These are phyloP conservation scores for Knoxia roxburghii DNA, from an alignment of 257 asterid species.

Conservation along the genomic window DNA sequence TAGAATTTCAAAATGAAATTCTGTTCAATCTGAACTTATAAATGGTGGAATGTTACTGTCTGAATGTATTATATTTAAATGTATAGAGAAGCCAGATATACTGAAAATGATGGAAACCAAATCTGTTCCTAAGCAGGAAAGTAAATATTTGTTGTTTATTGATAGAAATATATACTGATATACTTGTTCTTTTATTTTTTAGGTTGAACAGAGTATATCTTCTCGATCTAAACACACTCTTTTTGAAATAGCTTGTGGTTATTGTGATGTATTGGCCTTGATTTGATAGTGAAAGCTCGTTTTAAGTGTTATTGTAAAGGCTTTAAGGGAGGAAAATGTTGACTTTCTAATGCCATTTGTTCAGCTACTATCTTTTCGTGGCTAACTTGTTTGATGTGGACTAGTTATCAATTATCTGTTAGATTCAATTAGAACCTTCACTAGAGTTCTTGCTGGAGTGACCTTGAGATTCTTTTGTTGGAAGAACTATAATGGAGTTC, in stretches of 20 bases:
- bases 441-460: background rate
- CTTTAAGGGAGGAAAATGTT: too few species aligned
- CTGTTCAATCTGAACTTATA: background rate
- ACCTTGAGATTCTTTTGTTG: too few species aligned
- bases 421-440: background rate
- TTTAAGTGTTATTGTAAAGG: too few species aligned
- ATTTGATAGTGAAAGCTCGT: background rate
- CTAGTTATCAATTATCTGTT: background rate
- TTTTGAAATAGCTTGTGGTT: background rate
- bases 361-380: background rate
- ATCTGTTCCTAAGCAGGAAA: too few species aligned
- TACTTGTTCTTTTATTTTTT: background rate
- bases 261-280: background rate
- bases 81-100: background rate
- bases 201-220: background rate
- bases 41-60: background rate
- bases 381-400: background rate
- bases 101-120: too few species aligned
- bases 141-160: background rate
- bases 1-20: too few species aligned
- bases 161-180: background rate
- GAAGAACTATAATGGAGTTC: too few species aligned
- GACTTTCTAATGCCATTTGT: background rate
- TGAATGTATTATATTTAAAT: too few species aligned
- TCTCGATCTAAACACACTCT: background rate